Percentiles rank a stretch among this genome's conserved stretches.
Conservation (phyloP, 768 basidiomycete genomes). For the Phylloporus sp. region DNA sequence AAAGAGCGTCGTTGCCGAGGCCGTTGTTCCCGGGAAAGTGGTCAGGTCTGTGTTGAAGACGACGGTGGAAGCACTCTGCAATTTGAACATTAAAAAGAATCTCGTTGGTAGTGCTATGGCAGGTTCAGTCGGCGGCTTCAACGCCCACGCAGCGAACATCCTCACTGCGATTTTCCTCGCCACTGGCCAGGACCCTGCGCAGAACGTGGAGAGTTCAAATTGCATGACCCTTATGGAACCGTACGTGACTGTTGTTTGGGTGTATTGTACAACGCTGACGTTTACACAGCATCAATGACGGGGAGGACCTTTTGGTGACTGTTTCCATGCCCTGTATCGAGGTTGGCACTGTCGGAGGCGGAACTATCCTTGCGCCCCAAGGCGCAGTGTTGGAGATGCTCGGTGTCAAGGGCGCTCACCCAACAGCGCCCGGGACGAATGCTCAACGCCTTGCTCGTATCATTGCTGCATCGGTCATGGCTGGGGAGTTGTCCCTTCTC, state of each 20-base stretch:
- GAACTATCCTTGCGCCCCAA: slow-evolving; percentile 89
- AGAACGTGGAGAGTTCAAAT: slow-evolving; percentile 97
- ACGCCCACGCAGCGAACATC: slow-evolving; percentile 98
- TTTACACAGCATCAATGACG: slow-evolving; percentile 66
- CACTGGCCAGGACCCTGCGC: slow-evolving; percentile 97
- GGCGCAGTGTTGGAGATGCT: slow-evolving; percentile 89
- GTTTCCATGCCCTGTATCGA: slow-evolving; percentile 99
- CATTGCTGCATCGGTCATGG: slow-evolving; percentile 92
- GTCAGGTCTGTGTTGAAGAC: slow-evolving; percentile 94
- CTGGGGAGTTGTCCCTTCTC: slow-evolving; percentile 89
- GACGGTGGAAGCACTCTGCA: slow-evolving; percentile 82
- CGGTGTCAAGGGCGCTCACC: slow-evolving; percentile 86
- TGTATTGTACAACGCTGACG: slow-evolving; percentile 2
- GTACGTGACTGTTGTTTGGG: slow-evolving; percentile 41
- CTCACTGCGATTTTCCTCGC: slow-evolving; percentile 93
- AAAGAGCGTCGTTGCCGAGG: slow-evolving; percentile 97
- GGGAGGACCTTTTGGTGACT: slow-evolving; percentile 87
- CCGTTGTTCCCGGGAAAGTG: slow-evolving; percentile 81
- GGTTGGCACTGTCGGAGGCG: slow-evolving; percentile 96
- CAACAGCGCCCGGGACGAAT: slow-evolving; percentile 81
- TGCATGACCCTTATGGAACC: slow-evolving; percentile 99
- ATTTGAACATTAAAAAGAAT: slow-evolving; percentile 96
- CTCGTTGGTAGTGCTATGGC: slow-evolving; percentile 97
- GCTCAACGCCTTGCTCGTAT: slow-evolving; percentile 85
- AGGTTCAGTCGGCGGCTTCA: slow-evolving; percentile 95